Conservation (phyloP, 305 asterid genomes). For the Nicotiana rustica region DNA sequence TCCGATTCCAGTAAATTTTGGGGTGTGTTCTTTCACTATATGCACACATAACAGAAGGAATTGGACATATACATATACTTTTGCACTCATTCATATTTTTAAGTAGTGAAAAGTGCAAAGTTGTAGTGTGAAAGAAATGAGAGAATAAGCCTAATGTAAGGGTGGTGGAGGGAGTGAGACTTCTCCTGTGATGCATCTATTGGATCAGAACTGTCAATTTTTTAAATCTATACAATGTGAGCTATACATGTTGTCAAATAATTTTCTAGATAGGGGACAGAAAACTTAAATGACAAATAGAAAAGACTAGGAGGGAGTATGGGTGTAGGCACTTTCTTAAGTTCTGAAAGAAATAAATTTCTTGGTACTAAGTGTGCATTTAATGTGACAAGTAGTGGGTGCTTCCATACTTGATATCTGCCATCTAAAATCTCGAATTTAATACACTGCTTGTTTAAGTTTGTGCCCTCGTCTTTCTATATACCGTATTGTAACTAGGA, state of each 20-base stretch:
- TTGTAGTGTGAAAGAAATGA: not conserved
- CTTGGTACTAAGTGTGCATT: not conserved
- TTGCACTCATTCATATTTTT: not conserved
- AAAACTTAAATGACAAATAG: no score
- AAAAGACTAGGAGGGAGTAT: not conserved
- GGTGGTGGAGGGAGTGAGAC: no score
- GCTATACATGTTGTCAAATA: no score
- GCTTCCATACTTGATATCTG: not conserved
- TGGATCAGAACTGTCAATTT: no score
- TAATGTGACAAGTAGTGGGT: not conserved
- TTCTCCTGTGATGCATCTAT: no score
- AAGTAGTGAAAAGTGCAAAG: not conserved
- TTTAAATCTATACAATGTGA: no score
- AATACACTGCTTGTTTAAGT: not conserved
- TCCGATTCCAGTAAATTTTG: not conserved
- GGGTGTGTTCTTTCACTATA: not conserved
- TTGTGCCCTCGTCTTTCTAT: not conserved
- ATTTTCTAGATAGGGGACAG: no score
- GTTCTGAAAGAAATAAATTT: not conserved
- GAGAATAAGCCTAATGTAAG: not conserved
- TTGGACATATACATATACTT: not conserved
- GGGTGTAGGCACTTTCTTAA: not conserved
- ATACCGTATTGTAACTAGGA: not conserved
- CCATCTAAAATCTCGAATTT: not conserved
- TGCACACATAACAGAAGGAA: not conserved